Base-by-base conservation (phyloP, 192 early-diverging fungal genomes). In the Phlyctochytrium planicorne region DNA sequence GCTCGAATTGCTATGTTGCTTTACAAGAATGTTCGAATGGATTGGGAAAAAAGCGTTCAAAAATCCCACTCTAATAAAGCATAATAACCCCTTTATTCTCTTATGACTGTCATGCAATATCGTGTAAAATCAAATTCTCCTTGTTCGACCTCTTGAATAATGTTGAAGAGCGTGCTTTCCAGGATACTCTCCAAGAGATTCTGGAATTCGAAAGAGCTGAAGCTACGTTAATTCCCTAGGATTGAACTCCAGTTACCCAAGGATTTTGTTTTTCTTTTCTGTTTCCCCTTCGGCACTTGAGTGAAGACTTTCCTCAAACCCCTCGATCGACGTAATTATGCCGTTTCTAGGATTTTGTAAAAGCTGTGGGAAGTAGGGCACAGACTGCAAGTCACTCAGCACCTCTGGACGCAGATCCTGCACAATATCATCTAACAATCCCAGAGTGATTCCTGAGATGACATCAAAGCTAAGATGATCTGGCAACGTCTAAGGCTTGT, bases 1-100 rank as follows among this genome's bases (percentile, higher is more conserved):
- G 96, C 96, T 0, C 81, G 88, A 61, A 88, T 93, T 29, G 84
- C 93, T 2, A 96, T 99, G 87, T 67, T 94, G 52, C 68, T 99
- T 2, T 99, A 94, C 78, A 85, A 88, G 64, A 90, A 90, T 67
- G 86, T 86, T 59, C 91, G 91, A 75, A 74, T 83, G 0, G 85
- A 89, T 3, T 98, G 95, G 95, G 97, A 99, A 47, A 6, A 47
- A 47, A 14, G 40, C 10, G 10, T 47, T 6, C 6, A 47, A 14
- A 6, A 20, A 47, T 20, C 10, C 40, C 6, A 20, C 40, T 6
- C 10, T 6, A 47, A 47, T 47, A 47, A 6, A 47, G 20, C 40
- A n/a, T n/a, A n/a, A n/a, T n/a, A n/a, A n/a, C n/a, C n/a, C n/a
- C n/a, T n/a, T n/a, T 47, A 47, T 20, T 57, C 12, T 32, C 34